phyloP scores from a whole-genome alignment of 176 grass and related monocot species.

The Carex scoparia region DNA sequence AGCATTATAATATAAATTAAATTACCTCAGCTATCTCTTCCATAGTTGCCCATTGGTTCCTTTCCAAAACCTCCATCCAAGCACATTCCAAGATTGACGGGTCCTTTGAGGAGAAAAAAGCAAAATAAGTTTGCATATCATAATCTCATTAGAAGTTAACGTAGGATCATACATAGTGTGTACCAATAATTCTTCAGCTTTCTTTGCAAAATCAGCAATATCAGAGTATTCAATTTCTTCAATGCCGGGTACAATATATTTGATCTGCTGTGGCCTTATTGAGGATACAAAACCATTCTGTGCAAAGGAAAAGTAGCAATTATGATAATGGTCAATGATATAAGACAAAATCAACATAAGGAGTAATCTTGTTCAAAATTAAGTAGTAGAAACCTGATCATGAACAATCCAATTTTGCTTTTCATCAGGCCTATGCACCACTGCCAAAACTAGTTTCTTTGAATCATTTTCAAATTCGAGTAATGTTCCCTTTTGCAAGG shows the following conservation, averaged over 20 bases:
- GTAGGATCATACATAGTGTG: slow-evolving; percentile 1
- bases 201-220: slow-evolving; percentile 75
- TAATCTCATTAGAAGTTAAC: background rate
- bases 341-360: background rate
- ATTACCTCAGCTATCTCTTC: slow-evolving; percentile 85
- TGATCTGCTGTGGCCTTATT: slow-evolving; percentile 89
- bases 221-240: slow-evolving; percentile 61
- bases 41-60: slow-evolving; percentile 72
- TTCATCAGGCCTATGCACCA: slow-evolving; percentile 76
- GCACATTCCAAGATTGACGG: slow-evolving; percentile 81
- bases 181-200: slow-evolving; percentile 71
- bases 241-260: slow-evolving; percentile 76
- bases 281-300: slow-evolving; percentile 76
- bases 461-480: slow-evolving; percentile 95
- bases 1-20: background rate
- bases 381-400: slow-evolving; percentile 54
- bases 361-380: background rate
- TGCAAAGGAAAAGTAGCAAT: slow-evolving; percentile 28
- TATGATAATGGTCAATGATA: background rate
- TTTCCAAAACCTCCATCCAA: slow-evolving; percentile 88
- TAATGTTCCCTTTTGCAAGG: slow-evolving; percentile 70
- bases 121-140: slow-evolving; percentile 12
- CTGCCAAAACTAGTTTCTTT: slow-evolving; percentile 63
- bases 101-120: slow-evolving; percentile 43
- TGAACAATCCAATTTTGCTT: slow-evolving; percentile 95